phyloP scores from a whole-genome alignment of 2,329 filamentous ascomycete species.

The Fusarium phyllophilum region DNA sequence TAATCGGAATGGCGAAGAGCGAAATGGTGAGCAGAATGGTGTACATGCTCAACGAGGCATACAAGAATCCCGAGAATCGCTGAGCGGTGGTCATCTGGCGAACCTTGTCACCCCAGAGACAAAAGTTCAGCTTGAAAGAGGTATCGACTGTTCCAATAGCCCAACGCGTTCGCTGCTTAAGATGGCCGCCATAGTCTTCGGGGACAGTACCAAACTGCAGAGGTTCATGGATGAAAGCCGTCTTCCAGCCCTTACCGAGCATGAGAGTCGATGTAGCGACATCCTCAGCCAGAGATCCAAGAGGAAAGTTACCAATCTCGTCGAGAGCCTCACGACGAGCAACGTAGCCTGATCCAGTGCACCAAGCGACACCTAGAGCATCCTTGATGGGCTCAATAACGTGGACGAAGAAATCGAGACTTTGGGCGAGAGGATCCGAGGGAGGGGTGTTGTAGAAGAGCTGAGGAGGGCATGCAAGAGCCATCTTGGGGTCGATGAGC shows the following conservation, averaged over 20 bases:
- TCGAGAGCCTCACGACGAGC: slow-evolving; percentile 68
- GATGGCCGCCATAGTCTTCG: slow-evolving; percentile 64
- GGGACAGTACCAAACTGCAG: slow-evolving; percentile 70
- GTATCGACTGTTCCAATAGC: slow-evolving; percentile 67
- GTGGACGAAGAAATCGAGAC: slow-evolving; percentile 68
- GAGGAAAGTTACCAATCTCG: slow-evolving; percentile 70
- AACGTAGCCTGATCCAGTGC: slow-evolving; percentile 71
- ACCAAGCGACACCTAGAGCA: slow-evolving; percentile 67
- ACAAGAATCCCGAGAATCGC: slow-evolving; percentile 68
- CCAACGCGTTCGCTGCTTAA: slow-evolving; percentile 68
- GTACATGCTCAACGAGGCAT: slow-evolving; percentile 65
- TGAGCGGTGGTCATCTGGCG: slow-evolving; percentile 65
- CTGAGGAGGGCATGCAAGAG: slow-evolving; percentile 69
- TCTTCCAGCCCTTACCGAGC: slow-evolving; percentile 70
- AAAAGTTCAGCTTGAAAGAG: slow-evolving; percentile 69
- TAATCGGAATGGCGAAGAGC: slow-evolving; percentile 68
- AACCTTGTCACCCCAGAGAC: slow-evolving; percentile 63
- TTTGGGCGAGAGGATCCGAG: slow-evolving; percentile 67
- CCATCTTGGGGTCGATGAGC: slow-evolving; percentile 65
- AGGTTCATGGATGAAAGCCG: slow-evolving; percentile 67
- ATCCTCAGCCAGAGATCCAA: slow-evolving; percentile 69
- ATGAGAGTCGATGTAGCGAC: slow-evolving; percentile 68
- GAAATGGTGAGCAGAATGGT: slow-evolving; percentile 65
- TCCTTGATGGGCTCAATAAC: slow-evolving; percentile 62
- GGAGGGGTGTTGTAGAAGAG: slow-evolving; percentile 71